Conservation (phyloP, 1,139 yeast genomes). For the Blastobotrys arbuscula region DNA sequence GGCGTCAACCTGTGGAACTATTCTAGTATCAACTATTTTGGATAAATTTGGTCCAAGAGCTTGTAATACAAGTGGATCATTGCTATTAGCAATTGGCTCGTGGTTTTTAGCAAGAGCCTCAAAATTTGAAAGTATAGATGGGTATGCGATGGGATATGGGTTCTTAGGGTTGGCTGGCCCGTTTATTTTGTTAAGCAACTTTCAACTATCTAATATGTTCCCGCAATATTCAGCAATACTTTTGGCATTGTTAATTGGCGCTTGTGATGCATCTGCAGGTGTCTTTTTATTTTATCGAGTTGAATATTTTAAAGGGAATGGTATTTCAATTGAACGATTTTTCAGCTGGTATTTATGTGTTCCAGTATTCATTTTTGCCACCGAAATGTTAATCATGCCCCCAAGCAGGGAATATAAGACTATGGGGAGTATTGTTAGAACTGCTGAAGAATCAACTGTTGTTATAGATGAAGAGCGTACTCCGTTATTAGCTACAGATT, state of each 20-base stretch:
- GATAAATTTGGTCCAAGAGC: conserved; percentile 77
- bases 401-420: conserved; percentile 9
- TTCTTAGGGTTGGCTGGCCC: conserved; percentile 78
- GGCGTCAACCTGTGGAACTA: conserved; percentile 76
- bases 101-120: conserved; percentile 38
- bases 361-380: conserved; percentile 65
- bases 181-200: conserved; percentile 71
- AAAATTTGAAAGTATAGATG: conserved; percentile 41
- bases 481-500: conserved; percentile 12
- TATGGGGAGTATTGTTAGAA: conserved; percentile 16
- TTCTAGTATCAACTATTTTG: conserved; percentile 72
- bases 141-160: conserved; percentile 58
- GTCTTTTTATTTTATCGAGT: conserved; percentile 63
- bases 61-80: conserved; percentile 70
- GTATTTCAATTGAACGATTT: conserved; percentile 45
- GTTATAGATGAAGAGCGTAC: background rate
- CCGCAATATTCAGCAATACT: conserved; percentile 67
- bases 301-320: conserved; percentile 39
- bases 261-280: conserved; percentile 74
- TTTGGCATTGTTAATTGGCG: conserved; percentile 68
- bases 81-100: conserved; percentile 49
- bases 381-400: conserved; percentile 80
- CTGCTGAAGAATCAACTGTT: conserved; percentile 1
- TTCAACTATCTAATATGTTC: conserved; percentile 69
- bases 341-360: conserved; percentile 62